Conservation (phyloP, 768 basidiomycete genomes). For the Jaapia argillacea region DNA sequence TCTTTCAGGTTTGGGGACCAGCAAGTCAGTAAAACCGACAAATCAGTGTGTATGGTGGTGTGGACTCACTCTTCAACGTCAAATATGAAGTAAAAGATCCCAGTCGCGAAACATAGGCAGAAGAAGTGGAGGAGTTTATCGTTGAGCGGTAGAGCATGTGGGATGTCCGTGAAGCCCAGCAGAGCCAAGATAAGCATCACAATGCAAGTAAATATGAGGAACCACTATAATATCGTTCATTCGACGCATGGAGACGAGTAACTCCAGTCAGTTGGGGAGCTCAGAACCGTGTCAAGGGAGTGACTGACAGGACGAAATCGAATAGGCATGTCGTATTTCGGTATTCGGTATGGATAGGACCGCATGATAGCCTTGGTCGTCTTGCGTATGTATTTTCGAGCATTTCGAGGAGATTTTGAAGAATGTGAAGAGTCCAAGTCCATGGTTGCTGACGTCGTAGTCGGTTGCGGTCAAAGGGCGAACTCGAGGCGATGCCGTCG, state of each 20-base stretch:
- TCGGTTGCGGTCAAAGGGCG: neutral
- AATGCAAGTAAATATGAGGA: constrained; percentile 56
- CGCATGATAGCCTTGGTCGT: constrained; percentile 58
- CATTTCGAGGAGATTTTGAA: constrained; percentile 5
- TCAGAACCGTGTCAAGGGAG: constrained; percentile 2
- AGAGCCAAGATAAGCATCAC: constrained; percentile 66
- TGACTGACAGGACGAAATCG: constrained; percentile 57
- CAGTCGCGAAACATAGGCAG: constrained; percentile 67
- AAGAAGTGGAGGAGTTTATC: constrained; percentile 76
- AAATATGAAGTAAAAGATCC: constrained; percentile 78
- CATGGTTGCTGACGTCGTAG: neutral
- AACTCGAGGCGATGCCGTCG: neutral
- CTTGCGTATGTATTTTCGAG: constrained; percentile 30
- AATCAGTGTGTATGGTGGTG: neutral
- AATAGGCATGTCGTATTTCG: constrained; percentile 61
- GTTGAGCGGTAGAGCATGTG: constrained; percentile 55
- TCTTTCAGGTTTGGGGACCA: constrained; percentile 26
- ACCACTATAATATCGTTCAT: constrained; percentile 50
- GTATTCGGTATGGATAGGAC: constrained; percentile 51
- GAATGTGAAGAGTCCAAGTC: neutral
- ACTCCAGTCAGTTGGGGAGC: neutral
- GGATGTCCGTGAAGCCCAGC: constrained; percentile 68
- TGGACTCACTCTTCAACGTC: constrained; percentile 76
- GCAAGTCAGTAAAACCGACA: neutral
- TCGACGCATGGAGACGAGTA: neutral